Conservation (phyloP, 306 rosid species). For the Nissolia schottii region DNA sequence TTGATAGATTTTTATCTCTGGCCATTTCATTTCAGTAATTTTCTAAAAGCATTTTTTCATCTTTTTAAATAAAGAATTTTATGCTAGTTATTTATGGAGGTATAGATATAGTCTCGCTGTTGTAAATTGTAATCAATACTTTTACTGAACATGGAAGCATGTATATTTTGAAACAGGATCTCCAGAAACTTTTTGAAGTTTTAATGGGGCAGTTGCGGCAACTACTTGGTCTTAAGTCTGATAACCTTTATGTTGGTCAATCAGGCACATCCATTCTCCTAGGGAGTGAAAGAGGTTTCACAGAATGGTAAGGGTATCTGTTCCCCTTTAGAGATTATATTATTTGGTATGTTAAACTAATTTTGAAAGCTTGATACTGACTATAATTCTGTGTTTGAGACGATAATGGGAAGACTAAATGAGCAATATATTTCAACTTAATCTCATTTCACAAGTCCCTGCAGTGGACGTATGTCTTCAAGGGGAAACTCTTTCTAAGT, state of each 20-base stretch:
- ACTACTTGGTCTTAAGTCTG: constrained; percentile 86
- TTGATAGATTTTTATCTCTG: neutral
- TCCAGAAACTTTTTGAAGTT: constrained; percentile 67
- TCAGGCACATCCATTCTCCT: constrained; percentile 66
- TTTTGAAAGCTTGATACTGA: neutral
- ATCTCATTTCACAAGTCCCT: neutral
- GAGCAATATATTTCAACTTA: neutral
- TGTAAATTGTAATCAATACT: constrained; percentile 19
- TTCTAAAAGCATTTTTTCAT: neutral
- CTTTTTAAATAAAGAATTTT: neutral
- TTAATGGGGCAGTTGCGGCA: constrained; percentile 92
- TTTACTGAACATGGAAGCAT: constrained; percentile 30
- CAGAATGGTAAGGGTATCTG: constrained; percentile 61
- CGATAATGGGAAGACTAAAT: neutral
- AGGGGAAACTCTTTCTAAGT: constrained; percentile 5
- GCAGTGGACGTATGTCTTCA: neutral
- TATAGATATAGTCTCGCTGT: neutral
- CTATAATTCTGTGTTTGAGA: neutral
- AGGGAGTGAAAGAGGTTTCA: constrained; percentile 84
- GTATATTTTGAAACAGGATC: constrained; percentile 64
- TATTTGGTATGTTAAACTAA: neutral
- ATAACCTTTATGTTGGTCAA: constrained; percentile 50
- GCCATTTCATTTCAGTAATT: constrained; percentile 13
- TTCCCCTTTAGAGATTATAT: neutral
- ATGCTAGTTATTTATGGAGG: neutral